These are phyloP conservation scores for Ormosia emarginata DNA, from an alignment of 306 rosid genomes.

Conservation along the genomic window DNA sequence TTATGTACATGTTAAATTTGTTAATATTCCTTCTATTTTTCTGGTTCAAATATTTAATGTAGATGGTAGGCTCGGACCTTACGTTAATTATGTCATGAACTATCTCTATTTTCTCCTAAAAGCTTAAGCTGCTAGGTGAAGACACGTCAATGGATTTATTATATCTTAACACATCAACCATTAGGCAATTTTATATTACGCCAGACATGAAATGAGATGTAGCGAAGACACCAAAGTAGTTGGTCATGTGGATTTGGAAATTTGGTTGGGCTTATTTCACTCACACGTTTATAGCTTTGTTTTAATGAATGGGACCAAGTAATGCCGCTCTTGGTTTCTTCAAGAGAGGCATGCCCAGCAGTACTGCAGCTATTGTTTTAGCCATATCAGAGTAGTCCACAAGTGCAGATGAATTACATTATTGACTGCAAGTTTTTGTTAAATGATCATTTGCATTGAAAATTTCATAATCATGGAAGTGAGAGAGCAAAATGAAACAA, in stretches of 20 bases:
- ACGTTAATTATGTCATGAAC: background rate
- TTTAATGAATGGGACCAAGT: background rate
- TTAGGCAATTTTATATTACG: background rate
- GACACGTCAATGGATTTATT: too few species aligned
- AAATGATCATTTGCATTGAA: background rate
- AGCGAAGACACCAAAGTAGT: background rate
- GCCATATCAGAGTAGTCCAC: background rate
- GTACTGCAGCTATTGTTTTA: background rate
- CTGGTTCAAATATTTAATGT: background rate
- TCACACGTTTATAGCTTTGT: background rate
- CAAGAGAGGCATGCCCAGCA: conserved; percentile 3
- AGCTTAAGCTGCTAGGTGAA: too few species aligned
- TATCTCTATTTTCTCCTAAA: too few species aligned
- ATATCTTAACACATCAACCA: background rate
- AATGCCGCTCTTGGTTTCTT: background rate
- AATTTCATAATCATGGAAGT: conserved; percentile 3
- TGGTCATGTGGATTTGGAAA: background rate
- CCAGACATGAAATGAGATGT: background rate
- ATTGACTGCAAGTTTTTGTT: background rate
- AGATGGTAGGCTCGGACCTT: background rate
- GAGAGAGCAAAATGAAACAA: background rate
- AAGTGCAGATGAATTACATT: background rate
- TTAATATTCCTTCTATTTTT: background rate
- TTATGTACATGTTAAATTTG: background rate
- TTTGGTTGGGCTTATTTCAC: background rate